A percentile compares a stretch with the other conserved stretches of the same genome.
These are phyloP conservation scores for Trichosporon sp. DNA, from an alignment of 1,284 basidiomycete species.

Conservation along the genomic window DNA sequence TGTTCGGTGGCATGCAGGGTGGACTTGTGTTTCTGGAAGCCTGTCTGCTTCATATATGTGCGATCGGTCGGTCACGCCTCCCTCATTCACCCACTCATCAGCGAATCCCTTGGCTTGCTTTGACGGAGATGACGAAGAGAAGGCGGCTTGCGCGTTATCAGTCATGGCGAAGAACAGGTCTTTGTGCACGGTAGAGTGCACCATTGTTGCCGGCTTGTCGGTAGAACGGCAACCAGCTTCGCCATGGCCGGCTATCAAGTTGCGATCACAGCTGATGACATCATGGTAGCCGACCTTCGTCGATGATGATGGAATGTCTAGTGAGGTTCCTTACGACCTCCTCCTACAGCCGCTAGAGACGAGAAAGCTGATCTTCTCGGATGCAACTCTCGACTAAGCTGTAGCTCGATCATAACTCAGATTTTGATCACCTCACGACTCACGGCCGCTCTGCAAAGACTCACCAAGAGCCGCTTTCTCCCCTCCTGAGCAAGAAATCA, in stretches of 20 bases:
- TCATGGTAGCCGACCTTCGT: background rate
- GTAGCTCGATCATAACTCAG: background rate
- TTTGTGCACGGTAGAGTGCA: too few relatives aligned
- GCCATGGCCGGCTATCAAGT: too few relatives aligned
- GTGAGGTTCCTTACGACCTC: background rate
- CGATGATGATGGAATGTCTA: background rate
- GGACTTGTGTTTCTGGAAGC: too few relatives aligned
- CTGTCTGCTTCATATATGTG: background rate
- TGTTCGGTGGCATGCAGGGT: background rate
- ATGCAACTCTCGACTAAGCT: background rate
- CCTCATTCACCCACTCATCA: background rate
- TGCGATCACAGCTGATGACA: too few relatives aligned
- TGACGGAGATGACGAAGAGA: too few relatives aligned
- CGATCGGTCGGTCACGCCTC: background rate
- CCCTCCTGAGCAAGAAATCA: background rate
- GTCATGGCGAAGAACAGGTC: too few relatives aligned
- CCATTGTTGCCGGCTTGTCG: too few relatives aligned
- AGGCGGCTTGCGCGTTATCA: too few relatives aligned
- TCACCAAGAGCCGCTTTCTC: too few relatives aligned
- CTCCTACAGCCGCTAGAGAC: background rate
- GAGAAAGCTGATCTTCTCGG: background rate
- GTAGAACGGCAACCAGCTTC: too few relatives aligned
- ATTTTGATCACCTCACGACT: background rate
- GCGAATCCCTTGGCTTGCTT: background rate
- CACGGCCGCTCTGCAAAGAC: background rate